Conservation (phyloP, 2,329 filamentous ascomycete species). For the Metarhizium brunneum region DNA sequence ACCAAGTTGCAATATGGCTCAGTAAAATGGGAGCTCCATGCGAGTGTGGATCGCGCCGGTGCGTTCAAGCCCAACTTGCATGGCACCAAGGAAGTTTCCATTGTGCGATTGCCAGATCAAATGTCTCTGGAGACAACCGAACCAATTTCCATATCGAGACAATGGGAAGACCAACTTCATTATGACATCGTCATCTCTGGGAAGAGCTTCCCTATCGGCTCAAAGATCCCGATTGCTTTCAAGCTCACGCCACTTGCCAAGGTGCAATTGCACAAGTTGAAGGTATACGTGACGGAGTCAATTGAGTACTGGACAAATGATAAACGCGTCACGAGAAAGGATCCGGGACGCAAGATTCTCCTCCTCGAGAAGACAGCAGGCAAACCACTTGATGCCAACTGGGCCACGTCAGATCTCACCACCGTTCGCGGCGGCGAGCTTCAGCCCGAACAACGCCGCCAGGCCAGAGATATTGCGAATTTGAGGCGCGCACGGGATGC, state of each 20-base stretch:
- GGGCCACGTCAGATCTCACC: slow-evolving; percentile 65
- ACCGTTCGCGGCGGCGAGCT: slow-evolving; percentile 76
- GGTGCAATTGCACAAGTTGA: slow-evolving; percentile 86
- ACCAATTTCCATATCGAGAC: slow-evolving; percentile 85
- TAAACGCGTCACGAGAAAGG: slow-evolving; percentile 74
- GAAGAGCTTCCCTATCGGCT: slow-evolving; percentile 85
- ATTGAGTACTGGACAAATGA: slow-evolving; percentile 86
- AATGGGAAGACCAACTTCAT: slow-evolving; percentile 91
- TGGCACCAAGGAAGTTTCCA: slow-evolving; percentile 69
- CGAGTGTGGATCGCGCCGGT: slow-evolving; percentile 74
- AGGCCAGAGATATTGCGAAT: slow-evolving; percentile 37
- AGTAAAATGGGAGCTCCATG: slow-evolving; percentile 82
- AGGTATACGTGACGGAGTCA: slow-evolving; percentile 83
- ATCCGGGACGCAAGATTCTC: slow-evolving; percentile 74
- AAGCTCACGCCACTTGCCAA: slow-evolving; percentile 89
- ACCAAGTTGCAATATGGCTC: slow-evolving; percentile 79
- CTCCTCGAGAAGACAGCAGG: slow-evolving; percentile 85
- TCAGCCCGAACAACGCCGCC: slow-evolving; percentile 34
- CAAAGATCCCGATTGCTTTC: slow-evolving; percentile 85
- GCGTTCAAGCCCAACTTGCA: slow-evolving; percentile 84
- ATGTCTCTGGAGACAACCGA: slow-evolving; percentile 84
- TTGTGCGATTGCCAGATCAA: slow-evolving; percentile 80
- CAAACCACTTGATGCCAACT: slow-evolving; percentile 62
- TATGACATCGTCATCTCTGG: slow-evolving; percentile 96
- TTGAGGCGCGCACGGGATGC: slow-evolving; percentile 46